phyloP scores from a whole-genome alignment of 495 filamentous ascomycete species.

The Penicillium malachiteum region DNA sequence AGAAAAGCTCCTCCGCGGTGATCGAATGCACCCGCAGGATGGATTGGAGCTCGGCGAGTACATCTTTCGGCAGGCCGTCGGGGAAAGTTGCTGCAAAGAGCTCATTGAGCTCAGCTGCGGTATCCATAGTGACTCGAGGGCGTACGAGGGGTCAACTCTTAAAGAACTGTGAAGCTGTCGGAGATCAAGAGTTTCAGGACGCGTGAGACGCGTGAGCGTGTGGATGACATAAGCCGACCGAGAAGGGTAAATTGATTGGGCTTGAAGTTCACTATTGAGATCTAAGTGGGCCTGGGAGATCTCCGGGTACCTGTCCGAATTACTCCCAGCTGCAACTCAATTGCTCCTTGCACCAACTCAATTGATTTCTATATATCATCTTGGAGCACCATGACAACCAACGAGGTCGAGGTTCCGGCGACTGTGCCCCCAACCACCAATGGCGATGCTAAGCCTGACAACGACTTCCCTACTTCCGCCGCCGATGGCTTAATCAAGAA shows the following conservation, averaged over 20 bases:
- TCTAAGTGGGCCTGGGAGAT: slow-evolving; percentile 3
- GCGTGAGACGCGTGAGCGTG: slow-evolving; percentile 23
- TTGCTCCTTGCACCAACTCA: slow-evolving; percentile 1
- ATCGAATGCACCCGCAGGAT: slow-evolving; percentile 81
- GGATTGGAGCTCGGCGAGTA: slow-evolving; percentile 74
- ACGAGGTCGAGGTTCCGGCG: slow-evolving; percentile 11
- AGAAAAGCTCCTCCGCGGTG: slow-evolving; percentile 78
- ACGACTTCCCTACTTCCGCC: slow-evolving; percentile 44
- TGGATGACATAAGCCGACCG: slow-evolving; percentile 22
- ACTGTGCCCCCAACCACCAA: slow-evolving; percentile 13
- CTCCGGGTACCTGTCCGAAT: slow-evolving; percentile 1
- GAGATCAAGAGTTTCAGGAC: slow-evolving; percentile 13
- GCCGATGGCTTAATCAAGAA: slow-evolving; percentile 58
- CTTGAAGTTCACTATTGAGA: not conserved
- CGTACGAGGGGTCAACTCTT: not conserved
- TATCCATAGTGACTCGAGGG: slow-evolving; percentile 19
- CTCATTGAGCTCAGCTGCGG: slow-evolving; percentile 61
- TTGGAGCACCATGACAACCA: slow-evolving; percentile 10
- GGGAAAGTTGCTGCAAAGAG: slow-evolving; percentile 58
- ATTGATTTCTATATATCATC: not conserved
- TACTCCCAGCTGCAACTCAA: not conserved
- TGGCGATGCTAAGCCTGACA: slow-evolving; percentile 24
- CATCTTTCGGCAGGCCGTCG: slow-evolving; percentile 63
- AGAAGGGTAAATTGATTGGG: slow-evolving; percentile 20
- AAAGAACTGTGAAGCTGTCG: not conserved